Evolutionary conservation across 345 rosid genomes (phyloP), one percentile per base, ranked within the genome.

Genomic region (Salix dunnii): DNA sequence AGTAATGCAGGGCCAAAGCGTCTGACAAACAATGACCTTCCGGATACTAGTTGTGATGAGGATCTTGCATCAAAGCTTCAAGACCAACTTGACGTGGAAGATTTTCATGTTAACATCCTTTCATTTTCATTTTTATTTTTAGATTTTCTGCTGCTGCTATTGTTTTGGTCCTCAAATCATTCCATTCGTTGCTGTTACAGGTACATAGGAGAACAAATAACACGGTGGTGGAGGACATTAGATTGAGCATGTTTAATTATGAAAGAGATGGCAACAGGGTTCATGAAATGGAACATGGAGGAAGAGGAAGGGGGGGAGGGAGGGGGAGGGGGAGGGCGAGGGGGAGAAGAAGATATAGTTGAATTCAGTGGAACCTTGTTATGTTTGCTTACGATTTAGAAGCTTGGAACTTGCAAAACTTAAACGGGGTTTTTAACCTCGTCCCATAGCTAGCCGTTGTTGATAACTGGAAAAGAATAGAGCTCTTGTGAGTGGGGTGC

Each of bases 51-150:
- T 38, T 70, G 51, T 2, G 97, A 93, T 78, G 94, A 91, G 84
- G 92, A 90, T 81, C 84, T 95, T 71, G 99, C 97, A 46, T 77
- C 93, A 92, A 89, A 90, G 88, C 92, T 93, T 71, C 97, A 91
- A 85, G 78, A 84, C 78, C 93, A 91, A 84, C 90, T 90, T 65
- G 97, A 93, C 79, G 75, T 90, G 82, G 97, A 89, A 85, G 91
- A 93, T 84, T 86, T 84, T 84, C 77, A 88, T 81, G 97, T 89
- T 69, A 74, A 89, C 76, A 67, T 68, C 40, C 62, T 76, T 61
- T 20, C 75, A 66, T 81, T 71, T 74, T 72, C 72, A n/a, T 46
- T 12, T 3, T 13, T 46, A 16, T 46, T 46, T 46, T 16, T 14
- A 13, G 27, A 16, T 10, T 35, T 64, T 13, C 33, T 38, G n/a